Percentiles rank a stretch among this genome's conserved stretches.
Evolutionary conservation across 768 basidiomycete species (phyloP).

Genomic region (Tricholoma terreum): DNA sequence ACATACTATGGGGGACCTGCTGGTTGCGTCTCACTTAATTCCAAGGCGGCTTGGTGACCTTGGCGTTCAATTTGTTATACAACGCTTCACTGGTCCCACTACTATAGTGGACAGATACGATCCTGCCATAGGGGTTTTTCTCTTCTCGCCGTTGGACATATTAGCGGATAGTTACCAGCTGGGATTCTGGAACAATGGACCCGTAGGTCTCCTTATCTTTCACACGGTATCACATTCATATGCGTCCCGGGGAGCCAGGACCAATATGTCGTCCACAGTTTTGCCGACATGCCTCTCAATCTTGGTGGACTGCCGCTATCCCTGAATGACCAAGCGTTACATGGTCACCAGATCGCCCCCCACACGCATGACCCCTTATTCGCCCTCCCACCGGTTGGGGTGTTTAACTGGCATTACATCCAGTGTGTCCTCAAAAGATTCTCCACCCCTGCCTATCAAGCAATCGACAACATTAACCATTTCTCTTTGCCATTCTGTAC

Average conservation of each 20-base stretch:
- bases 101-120: slow-evolving; percentile 14
- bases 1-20: not conserved
- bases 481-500: slow-evolving; percentile 12
- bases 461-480: slow-evolving; percentile 11
- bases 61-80: not conserved
- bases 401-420: slow-evolving; percentile 15
- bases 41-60: not conserved
- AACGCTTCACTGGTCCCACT: slow-evolving; percentile 15
- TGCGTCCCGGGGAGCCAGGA: not conserved
- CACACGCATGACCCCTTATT: slow-evolving; percentile 6
- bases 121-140: slow-evolving; percentile 13
- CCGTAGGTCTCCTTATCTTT: slow-evolving; percentile 13
- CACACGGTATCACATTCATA: not conserved
- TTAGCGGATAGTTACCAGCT: slow-evolving; percentile 10
- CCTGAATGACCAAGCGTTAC: slow-evolving; percentile 5
- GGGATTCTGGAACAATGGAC: slow-evolving; percentile 18
- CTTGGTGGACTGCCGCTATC: not conserved
- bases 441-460: slow-evolving; percentile 11
- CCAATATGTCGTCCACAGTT: not conserved
- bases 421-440: slow-evolving; percentile 19
- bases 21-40: not conserved
- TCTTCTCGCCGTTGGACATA: slow-evolving; percentile 7
- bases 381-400: slow-evolving; percentile 11
- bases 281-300: not conserved
- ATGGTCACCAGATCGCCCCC: slow-evolving; percentile 14